phyloP scores from a whole-genome alignment of 1,139 yeast genomes.

The Barnettozyma hawaiiensis region DNA sequence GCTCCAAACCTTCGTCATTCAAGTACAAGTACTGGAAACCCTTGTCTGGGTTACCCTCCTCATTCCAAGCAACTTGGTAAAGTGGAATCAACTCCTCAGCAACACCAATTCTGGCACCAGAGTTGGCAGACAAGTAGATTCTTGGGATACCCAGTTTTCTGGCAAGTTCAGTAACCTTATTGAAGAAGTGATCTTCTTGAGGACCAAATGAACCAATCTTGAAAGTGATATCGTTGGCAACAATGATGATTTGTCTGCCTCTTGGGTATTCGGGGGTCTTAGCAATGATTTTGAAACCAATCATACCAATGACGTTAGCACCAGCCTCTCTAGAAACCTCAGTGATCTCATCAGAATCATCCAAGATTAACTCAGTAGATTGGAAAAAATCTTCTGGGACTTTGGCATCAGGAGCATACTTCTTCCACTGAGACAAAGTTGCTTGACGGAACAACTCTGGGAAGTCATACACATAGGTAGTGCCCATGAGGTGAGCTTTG shows the following conservation, averaged over 20 bases:
- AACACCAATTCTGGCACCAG: slow-evolving; percentile 98
- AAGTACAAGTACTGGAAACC: slow-evolving; percentile 90
- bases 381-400: slow-evolving; percentile 75
- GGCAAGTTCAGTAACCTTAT: slow-evolving; percentile 88
- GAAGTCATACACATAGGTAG: slow-evolving; percentile 97
- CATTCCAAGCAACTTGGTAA: slow-evolving; percentile 92
- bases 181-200: slow-evolving; percentile 86
- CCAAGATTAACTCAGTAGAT: slow-evolving; percentile 72
- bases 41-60: slow-evolving; percentile 63
- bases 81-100: slow-evolving; percentile 92
- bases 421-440: slow-evolving; percentile 77
- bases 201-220: slow-evolving; percentile 99
- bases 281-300: slow-evolving; percentile 85
- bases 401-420: slow-evolving; percentile 45
- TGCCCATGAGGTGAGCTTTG: slow-evolving; percentile 97
- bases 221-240: slow-evolving; percentile 95
- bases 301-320: slow-evolving; percentile 94
- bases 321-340: slow-evolving; percentile 96
- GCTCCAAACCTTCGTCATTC: slow-evolving; percentile 58
- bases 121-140: slow-evolving; percentile 91
- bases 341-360: slow-evolving; percentile 75
- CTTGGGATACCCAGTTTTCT: slow-evolving; percentile 90
- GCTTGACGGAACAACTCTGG: slow-evolving; percentile 98
- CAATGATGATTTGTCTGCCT: slow-evolving; percentile 87
- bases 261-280: slow-evolving; percentile 97